Conservation (phyloP, 306 rosid species). For the Oemleria cerasiformis region DNA sequence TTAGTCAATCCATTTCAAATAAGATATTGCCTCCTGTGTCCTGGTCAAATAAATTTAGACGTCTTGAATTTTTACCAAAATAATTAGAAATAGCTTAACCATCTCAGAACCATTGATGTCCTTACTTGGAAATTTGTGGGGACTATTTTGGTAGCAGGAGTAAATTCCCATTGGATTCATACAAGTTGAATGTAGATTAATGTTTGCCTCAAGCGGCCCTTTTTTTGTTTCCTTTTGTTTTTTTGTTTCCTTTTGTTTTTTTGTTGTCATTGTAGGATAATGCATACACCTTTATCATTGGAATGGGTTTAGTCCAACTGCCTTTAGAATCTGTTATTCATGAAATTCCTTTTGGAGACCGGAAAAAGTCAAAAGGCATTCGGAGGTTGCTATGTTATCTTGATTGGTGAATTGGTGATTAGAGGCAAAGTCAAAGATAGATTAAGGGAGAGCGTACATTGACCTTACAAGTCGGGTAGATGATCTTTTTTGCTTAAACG, state of each 20-base stretch:
- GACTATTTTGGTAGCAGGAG: neutral
- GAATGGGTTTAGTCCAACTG: neutral
- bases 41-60: neutral
- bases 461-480: neutral
- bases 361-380: neutral
- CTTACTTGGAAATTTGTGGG: neutral
- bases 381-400: neutral
- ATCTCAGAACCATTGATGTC: neutral
- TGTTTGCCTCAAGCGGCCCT: neutral
- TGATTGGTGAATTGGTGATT: neutral
- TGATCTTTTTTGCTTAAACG: neutral
- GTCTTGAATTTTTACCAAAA: too few species aligned
- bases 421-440: neutral
- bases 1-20: neutral
- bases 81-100: neutral
- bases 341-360: neutral
- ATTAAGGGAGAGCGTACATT: neutral
- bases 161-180: neutral
- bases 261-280: neutral
- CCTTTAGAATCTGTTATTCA: neutral
- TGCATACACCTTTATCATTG: neutral
- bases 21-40: constrained; percentile 3
- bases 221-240: neutral
- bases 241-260: neutral
- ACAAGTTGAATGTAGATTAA: neutral